A percentile compares a stretch with the other conserved stretches of the same genome.
phyloP scores from a whole-genome alignment of 108 stramenopile species.

The Nannochloropsis granulata region DNA sequence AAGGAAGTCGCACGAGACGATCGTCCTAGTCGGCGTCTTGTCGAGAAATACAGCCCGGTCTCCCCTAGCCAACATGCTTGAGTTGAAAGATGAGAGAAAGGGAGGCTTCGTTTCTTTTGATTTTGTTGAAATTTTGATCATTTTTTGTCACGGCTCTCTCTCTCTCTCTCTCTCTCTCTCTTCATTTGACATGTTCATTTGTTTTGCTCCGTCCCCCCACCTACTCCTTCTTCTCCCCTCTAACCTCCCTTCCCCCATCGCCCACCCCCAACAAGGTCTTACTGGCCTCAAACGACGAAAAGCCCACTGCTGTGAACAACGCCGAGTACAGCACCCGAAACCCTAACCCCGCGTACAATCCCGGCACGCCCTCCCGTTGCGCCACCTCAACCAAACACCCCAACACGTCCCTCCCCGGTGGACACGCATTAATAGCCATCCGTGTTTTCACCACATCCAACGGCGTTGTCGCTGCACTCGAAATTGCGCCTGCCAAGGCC shows the following conservation, averaged over 20 bases:
- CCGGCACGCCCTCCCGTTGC: conserved; percentile 20
- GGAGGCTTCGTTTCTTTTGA: no score
- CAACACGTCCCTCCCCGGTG: conserved; percentile 3
- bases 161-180: not conserved
- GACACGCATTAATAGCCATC: conserved; percentile 10
- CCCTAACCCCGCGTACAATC: conserved; percentile 21
- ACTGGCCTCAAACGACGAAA: conserved; percentile 7
- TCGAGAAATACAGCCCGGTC: no score
- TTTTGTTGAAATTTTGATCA: no score
- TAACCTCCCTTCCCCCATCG: not conserved
- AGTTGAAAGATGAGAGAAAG: no score
- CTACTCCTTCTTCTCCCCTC: not conserved
- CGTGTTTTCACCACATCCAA: conserved; percentile 54
- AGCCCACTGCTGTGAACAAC: conserved; percentile 22
- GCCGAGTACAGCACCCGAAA: conserved; percentile 26
- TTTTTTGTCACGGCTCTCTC: not conserved
- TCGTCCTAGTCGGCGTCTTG: no score
- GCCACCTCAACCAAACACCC: conserved; percentile 4
- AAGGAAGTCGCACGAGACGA: no score
- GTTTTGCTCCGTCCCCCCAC: not conserved
- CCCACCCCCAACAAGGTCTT: conserved; percentile 8
- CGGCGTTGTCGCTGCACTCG: conserved; percentile 49
- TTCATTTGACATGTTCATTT: not conserved
- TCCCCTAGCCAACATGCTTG: no score
- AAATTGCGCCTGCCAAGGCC: conserved; percentile 45